Evolutionary conservation across 2,329 filamentous ascomycete species (phyloP).

Genomic region (Trichocomaceae sp.): DNA sequence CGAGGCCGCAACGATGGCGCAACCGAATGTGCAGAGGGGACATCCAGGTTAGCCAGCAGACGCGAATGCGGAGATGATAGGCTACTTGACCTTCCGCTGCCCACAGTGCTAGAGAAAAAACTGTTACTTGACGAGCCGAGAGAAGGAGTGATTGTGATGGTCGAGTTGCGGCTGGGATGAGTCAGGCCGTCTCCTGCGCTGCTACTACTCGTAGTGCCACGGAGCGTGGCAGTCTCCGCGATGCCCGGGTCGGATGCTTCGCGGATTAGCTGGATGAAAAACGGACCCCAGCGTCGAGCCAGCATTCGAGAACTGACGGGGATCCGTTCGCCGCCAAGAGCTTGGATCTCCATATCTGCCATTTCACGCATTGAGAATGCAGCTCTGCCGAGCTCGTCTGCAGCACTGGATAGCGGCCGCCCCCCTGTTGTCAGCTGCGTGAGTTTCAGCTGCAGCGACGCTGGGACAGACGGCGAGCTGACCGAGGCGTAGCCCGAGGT

Average conservation of each 20-base stretch:
- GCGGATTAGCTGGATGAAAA: conserved; percentile 84
- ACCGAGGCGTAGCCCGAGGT: conserved; percentile 79
- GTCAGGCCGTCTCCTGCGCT: conserved; percentile 33
- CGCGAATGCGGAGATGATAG: conserved; percentile 25
- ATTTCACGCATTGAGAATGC: conserved; percentile 75
- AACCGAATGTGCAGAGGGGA: conserved; percentile 48
- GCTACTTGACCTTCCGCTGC: conserved; percentile 23
- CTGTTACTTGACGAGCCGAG: conserved; percentile 23
- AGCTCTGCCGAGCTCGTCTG: conserved; percentile 77
- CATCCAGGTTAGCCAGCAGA: conserved; percentile 40
- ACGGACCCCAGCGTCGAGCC: conserved; percentile 84
- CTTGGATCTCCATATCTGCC: conserved; percentile 93
- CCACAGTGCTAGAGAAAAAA: conserved; percentile 38
- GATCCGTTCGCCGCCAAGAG: conserved; percentile 82
- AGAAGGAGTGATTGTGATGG: conserved; percentile 71
- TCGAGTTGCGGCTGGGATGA: conserved; percentile 63
- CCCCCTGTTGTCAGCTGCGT: conserved; percentile 61
- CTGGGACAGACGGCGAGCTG: conserved; percentile 61
- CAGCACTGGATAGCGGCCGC: conserved; percentile 66
- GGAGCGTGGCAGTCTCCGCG: conserved; percentile 64
- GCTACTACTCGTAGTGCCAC: conserved; percentile 48
- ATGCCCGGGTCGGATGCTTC: conserved; percentile 70
- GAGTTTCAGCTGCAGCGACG: conserved; percentile 47
- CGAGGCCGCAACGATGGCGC: conserved; percentile 63
- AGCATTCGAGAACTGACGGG: conserved; percentile 89